Base-by-base conservation (phyloP, 2,329 filamentous ascomycete species). In the Cercospora citrullina region DNA sequence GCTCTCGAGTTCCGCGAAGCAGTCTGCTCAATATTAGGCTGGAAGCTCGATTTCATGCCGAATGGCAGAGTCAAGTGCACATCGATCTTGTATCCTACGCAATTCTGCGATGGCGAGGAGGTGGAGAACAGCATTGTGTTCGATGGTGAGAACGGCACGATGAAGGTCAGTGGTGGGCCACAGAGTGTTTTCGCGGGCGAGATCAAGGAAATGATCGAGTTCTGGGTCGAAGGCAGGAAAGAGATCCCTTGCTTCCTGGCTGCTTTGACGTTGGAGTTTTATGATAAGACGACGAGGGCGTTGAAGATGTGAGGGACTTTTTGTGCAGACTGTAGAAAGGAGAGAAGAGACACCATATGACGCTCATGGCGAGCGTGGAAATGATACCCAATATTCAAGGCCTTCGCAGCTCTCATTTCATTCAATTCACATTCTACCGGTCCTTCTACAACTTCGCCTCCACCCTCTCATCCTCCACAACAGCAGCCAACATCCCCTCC, bases 21-120 rank as follows among this genome's bases (percentile, higher is more conserved):
- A 33, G 94, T 99, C 67, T 94, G 94, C 71, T 93, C 90, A 21
- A 90, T 97, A 0, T 86, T 99, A 0, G 95, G 95, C 0, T 99
- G 94, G 91, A 94, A 94, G 63, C 88, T 98, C 12, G 93, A 95
- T 33, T 98, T 99, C 78, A 90, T 97, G 78, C 93, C 94, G n/a
- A 97, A 97, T 78, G 95, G 95, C 51, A 94, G 96, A 75, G 96
- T 97, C 81, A 90, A 93, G 33, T 92, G 97, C 23, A 96, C 94
- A 64, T 91, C 87, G 68, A 91, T 94, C 72, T 96, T 94, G 77
- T 91, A 91, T 77, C 90, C 93, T 0, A 70, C 63, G 0, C 69
- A 73, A 16, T 69, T 74, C 60, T 67, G 66, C 6, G 75, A 76
- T 9, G 77, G 76, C 0, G 88, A 92, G 5, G 78, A 79, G 63